A percentile compares a stretch with the other conserved stretches of the same genome.
Evolutionary conservation across 73 alveolate species (phyloP).

Genomic region (Tetrahymena elliotti): DNA sequence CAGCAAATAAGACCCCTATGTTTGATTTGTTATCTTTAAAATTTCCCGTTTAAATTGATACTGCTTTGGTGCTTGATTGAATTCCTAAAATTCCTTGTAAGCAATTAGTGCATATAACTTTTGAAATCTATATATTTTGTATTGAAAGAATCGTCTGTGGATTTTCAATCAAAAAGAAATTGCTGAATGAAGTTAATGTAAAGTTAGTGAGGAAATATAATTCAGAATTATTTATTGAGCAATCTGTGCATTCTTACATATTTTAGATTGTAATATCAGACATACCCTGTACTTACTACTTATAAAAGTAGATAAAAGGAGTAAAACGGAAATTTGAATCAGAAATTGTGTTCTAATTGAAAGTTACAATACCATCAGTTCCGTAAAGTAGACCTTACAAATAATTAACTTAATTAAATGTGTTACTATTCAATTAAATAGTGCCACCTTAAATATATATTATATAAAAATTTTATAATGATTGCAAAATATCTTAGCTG

Average conservation of each 20-base stretch:
- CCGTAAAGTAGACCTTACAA: not conserved
- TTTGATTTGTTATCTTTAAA: not conserved
- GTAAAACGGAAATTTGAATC: not conserved
- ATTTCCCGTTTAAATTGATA: not conserved
- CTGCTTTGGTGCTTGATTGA: not conserved
- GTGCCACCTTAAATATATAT: not conserved
- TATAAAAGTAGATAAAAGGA: not conserved
- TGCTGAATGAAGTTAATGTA: not conserved
- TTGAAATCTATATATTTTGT: not conserved
- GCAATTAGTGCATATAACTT: not conserved
- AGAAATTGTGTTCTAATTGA: not conserved
- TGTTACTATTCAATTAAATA: not conserved
- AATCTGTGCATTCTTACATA: not conserved
- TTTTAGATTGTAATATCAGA: not conserved
- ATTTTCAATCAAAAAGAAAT: not conserved
- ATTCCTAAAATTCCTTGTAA: not conserved
- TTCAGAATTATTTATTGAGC: not conserved
- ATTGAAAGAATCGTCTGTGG: not conserved
- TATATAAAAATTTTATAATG: not conserved
- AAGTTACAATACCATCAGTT: not conserved
- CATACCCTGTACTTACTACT: not conserved
- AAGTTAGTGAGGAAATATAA: not conserved
- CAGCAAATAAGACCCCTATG: not conserved
- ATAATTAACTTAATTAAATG: not conserved
- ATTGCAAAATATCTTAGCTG: not conserved